Conservation (phyloP, 768 basidiomycete species). For the Boletus sp. region DNA sequence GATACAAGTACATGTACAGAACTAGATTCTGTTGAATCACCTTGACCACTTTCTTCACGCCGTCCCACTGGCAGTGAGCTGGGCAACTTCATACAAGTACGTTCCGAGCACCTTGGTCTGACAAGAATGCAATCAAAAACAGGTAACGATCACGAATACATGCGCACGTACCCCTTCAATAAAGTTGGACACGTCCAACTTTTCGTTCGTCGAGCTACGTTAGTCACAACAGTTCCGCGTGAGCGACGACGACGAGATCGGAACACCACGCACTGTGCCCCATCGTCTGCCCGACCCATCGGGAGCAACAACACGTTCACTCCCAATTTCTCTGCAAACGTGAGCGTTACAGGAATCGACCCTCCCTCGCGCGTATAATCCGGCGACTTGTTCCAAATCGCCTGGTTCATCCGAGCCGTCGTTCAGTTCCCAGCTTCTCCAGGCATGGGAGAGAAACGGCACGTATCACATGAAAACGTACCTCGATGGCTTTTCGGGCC, state of each 20-base stretch:
- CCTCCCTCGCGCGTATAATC: conserved; percentile 92
- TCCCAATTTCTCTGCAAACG: conserved; percentile 84
- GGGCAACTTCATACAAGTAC: conserved; percentile 33
- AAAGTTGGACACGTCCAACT: conserved; percentile 87
- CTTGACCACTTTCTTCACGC: conserved; percentile 8
- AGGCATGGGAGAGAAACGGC: too few relatives aligned
- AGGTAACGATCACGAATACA: not conserved
- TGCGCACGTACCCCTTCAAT: conserved; percentile 66
- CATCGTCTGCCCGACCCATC: conserved; percentile 94
- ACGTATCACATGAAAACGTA: conserved; percentile 20
- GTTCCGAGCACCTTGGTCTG: conserved; percentile 35
- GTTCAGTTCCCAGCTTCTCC: not conserved
- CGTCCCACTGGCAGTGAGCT: conserved; percentile 12
- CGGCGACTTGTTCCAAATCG: conserved; percentile 69
- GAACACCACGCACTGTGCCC: conserved; percentile 69
- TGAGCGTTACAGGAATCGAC: conserved; percentile 90
- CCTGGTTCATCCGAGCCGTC: conserved; percentile 3
- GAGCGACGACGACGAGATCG: not conserved
- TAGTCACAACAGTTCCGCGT: not conserved
- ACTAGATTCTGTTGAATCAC: not conserved
- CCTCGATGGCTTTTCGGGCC: conserved; percentile 82
- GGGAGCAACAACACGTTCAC: conserved; percentile 89
- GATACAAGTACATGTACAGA: conserved; percentile 1
- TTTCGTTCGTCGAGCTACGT: conserved; percentile 87
- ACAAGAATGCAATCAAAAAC: not conserved